phyloP scores from a whole-genome alignment of 148 eudicot species.

The Chenopodium album region DNA sequence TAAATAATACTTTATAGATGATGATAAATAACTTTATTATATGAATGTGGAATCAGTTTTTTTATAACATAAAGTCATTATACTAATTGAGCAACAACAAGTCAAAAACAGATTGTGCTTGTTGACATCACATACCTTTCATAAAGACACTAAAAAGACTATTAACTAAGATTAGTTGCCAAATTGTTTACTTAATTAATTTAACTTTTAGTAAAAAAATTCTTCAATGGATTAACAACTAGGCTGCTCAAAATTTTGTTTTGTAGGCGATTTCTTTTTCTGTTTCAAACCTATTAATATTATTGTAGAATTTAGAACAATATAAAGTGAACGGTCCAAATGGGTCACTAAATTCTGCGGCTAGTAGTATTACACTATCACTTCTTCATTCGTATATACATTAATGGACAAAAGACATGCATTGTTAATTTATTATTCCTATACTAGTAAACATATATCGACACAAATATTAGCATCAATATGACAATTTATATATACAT shows the following conservation, averaged over 20 bases:
- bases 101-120: constrained; percentile 1
- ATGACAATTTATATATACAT: no score
- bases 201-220: neutral
- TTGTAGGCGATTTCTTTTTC: neutral
- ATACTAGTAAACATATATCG: neutral
- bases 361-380: neutral
- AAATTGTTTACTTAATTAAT: neutral
- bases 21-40: neutral
- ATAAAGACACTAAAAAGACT: neutral
- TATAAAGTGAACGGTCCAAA: neutral
- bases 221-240: neutral
- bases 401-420: constrained; percentile 17
- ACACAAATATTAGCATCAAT: neutral
- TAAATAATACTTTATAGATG: no score
- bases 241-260: neutral
- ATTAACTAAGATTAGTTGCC: neutral
- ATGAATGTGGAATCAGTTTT: neutral
- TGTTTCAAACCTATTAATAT: neutral
- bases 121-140: neutral
- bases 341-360: constrained; percentile 13
- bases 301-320: neutral
- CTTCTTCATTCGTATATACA: neutral
- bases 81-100: neutral
- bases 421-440: neutral
- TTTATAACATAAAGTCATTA: neutral